Percentiles rank a stretch among this genome's conserved stretches.
These are phyloP conservation scores for Spathaspora sp. DNA, from an alignment of 1,139 yeast species.

Conservation along the genomic window DNA sequence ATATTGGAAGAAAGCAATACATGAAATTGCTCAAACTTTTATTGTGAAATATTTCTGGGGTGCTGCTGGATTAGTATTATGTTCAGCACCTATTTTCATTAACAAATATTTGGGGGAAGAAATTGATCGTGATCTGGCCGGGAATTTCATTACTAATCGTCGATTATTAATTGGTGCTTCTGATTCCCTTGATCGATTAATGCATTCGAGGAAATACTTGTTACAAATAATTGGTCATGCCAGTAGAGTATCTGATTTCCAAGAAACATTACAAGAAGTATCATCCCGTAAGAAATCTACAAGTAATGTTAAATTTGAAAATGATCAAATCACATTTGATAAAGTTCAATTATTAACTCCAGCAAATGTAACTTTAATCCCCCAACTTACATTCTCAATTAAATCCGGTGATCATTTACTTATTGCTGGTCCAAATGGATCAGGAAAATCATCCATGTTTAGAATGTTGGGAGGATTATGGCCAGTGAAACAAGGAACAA, in stretches of 20 bases:
- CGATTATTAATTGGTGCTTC: conserved; percentile 82
- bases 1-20: conserved; percentile 71
- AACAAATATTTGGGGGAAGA: conserved; percentile 52
- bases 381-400: conserved; percentile 65
- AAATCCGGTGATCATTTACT: conserved; percentile 82
- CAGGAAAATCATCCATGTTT: conserved; percentile 90
- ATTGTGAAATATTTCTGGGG: conserved; percentile 95
- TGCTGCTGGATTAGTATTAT: conserved; percentile 84
- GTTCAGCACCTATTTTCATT: conserved; percentile 87
- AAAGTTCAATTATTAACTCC: conserved; percentile 83
- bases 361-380: conserved; percentile 71
- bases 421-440: conserved; percentile 94
- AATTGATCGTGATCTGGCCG: conserved; percentile 57
- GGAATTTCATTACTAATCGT: conserved; percentile 87
- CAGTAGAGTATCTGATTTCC: conserved; percentile 68
- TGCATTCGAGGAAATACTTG: conserved; percentile 80
- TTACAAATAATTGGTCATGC: conserved; percentile 87
- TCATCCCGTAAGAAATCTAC: conserved; percentile 24
- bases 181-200: conserved; percentile 83
- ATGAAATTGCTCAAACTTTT: conserved; percentile 77
- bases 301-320: conserved; percentile 46
- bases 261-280: conserved; percentile 60
- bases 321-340: conserved; percentile 67
- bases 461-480: conserved; percentile 90
- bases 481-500: conserved; percentile 71